Conservation (phyloP, 257 asterid species). For the Cinchona pubescens region DNA sequence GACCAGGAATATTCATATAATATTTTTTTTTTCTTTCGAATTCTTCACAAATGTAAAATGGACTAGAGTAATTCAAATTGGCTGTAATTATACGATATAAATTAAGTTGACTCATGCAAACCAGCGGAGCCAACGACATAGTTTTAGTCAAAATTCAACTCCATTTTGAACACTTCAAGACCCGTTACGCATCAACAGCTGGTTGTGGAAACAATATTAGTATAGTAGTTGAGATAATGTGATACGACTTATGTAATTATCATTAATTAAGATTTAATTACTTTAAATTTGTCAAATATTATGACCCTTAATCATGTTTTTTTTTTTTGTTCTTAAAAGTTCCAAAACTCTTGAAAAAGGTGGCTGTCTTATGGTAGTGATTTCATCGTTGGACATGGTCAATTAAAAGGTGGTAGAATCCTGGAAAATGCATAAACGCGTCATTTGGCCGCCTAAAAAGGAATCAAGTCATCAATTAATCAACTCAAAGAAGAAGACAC, state of each 20-base stretch:
- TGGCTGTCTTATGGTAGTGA: constrained; percentile 24
- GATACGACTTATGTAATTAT: constrained; percentile 30
- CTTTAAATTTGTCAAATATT: neutral
- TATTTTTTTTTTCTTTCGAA: neutral
- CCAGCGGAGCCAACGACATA: neutral
- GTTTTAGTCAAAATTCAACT: constrained; percentile 2
- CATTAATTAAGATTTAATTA: constrained; percentile 3
- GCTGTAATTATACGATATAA: neutral
- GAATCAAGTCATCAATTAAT: constrained; percentile 2
- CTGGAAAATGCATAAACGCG: constrained; percentile 34
- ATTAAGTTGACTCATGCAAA: neutral
- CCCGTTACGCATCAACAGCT: neutral
- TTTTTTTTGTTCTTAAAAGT: constrained; percentile 1
- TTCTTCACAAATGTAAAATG: neutral
- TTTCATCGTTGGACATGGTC: constrained; percentile 31
- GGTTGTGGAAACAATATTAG: constrained; percentile 12
- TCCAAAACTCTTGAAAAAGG: neutral
- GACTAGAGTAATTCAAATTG: neutral
- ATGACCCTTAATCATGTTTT: neutral
- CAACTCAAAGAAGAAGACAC: constrained; percentile 14
- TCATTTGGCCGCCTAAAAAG: constrained; percentile 33
- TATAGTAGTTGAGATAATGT: neutral
- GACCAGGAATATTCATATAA: neutral
- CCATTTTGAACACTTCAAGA: too few species aligned
- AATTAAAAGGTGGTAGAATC: constrained; percentile 5